Conservation (phyloP, 2,329 filamentous ascomycete genomes). For the Penicillium sp. region DNA sequence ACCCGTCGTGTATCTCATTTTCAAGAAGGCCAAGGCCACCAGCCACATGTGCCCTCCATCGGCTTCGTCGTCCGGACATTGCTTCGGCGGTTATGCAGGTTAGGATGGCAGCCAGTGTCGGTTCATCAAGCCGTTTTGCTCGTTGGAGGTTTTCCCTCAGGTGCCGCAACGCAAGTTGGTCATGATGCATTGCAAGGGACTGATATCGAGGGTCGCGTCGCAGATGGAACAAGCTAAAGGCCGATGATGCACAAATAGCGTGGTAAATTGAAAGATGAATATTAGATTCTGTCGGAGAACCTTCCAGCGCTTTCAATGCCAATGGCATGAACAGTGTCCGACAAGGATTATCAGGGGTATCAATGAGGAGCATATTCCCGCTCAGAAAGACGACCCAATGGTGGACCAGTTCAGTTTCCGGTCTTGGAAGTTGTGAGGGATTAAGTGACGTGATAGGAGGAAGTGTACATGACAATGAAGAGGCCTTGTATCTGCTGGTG, state of each 20-base stretch:
- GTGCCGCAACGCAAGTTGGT: slow-evolving; percentile 30
- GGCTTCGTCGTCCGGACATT: slow-evolving; percentile 27
- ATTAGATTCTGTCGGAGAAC: slow-evolving; percentile 14
- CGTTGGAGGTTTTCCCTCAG: slow-evolving; percentile 23
- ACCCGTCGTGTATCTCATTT: slow-evolving; percentile 21
- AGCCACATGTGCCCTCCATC: slow-evolving; percentile 26
- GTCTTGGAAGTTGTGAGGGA: slow-evolving; percentile 10
- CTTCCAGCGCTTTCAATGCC: slow-evolving; percentile 20
- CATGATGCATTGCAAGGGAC: slow-evolving; percentile 29
- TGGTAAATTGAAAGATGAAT: slow-evolving; percentile 33
- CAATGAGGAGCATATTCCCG: slow-evolving; percentile 30
- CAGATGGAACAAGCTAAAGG: slow-evolving; percentile 27
- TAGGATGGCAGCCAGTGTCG: slow-evolving; percentile 19
- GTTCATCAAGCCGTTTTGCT: slow-evolving; percentile 16
- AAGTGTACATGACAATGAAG: background rate
- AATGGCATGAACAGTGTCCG: slow-evolving; percentile 29
- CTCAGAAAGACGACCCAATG: slow-evolving; percentile 33
- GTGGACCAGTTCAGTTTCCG: slow-evolving; percentile 27
- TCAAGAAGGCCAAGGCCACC: slow-evolving; percentile 24
- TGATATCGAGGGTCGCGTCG: slow-evolving; percentile 24
- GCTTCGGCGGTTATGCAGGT: slow-evolving; percentile 24
- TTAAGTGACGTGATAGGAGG: slow-evolving; percentile 1
- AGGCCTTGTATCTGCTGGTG: background rate
- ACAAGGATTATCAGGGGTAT: slow-evolving; percentile 30
- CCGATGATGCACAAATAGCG: slow-evolving; percentile 26